phyloP scores from a whole-genome alignment of 345 rosid species.

The Populus tremula region DNA sequence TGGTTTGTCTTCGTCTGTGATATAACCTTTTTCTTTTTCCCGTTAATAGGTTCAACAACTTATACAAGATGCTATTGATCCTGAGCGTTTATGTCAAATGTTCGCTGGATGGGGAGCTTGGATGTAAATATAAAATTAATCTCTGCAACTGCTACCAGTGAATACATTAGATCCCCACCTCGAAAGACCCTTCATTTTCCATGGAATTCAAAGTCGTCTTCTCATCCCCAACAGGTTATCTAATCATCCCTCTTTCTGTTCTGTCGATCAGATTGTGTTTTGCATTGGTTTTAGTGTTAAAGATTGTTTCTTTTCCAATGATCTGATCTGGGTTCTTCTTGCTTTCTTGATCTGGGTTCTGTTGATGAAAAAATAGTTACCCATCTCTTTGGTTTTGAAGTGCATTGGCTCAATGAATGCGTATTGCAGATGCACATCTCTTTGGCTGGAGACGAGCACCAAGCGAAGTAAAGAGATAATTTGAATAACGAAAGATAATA shows the following conservation, averaged over 20 bases:
- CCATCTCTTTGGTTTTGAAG: not conserved
- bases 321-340: slow-evolving; percentile 27
- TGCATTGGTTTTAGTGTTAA: not conserved
- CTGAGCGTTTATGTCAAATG: slow-evolving; percentile 82
- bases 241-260: not conserved
- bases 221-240: slow-evolving; percentile 73
- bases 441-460: slow-evolving; percentile 74
- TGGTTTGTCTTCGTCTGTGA: not conserved
- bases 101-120: slow-evolving; percentile 98
- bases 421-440: slow-evolving; percentile 57
- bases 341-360: not conserved
- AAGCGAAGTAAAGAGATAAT: too few species aligned
- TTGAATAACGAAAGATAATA: too few species aligned
- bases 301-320: slow-evolving; percentile 1
- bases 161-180: slow-evolving; percentile 69
- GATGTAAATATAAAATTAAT: slow-evolving; percentile 39
- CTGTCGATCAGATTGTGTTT: not conserved
- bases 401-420: not conserved
- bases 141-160: slow-evolving; percentile 42
- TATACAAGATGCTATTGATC: slow-evolving; percentile 85
- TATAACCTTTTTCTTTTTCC: not conserved
- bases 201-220: slow-evolving; percentile 47
- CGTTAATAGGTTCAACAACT: slow-evolving; percentile 73
- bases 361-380: not conserved
- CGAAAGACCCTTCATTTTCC: slow-evolving; percentile 68